Base-by-base conservation (phyloP, 2,329 filamentous ascomycete species). In the Fonsecaea nubica region DNA sequence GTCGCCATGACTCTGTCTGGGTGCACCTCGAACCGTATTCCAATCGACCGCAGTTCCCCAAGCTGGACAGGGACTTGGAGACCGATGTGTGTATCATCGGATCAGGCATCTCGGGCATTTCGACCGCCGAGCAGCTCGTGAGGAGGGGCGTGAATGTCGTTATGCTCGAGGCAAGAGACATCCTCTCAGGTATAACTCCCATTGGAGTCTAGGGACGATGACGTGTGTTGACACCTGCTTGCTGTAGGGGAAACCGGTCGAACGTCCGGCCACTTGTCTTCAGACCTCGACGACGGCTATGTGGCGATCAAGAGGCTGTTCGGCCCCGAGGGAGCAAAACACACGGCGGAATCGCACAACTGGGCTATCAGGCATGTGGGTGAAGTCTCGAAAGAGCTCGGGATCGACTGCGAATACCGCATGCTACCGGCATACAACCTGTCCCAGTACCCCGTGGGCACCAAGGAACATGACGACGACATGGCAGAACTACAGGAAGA, bases 391-490 rank as follows among this genome's bases (percentile, higher is more conserved):
- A 76, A 78, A 63, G 73, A 82, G 67, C 76, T 86, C 5, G 80
- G 79, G 3, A 84, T 87, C 36, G 83, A 86, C 0, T 87, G 85
- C 74, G 85, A 87, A 68, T 87, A 85, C 72, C 80, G 85, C 6
- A 75, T 76, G 40, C 70, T 87, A 2, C 81, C 80, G 0, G 83
- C 76, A 0, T 85, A 85, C 67, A 76, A 83, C 42, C 76, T 87
- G 4, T 85, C 83, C 1, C 81, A 86, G 71, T 84, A 83, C 65
- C 71, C 77, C 0, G 74, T 75, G 0, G 78, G 76, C 10, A 76
- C 81, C 7, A 72, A 77, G 13, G 76, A 81, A 62, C 81, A 85
- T 62, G 75, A 80, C 2, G 73, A 80, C 6, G 84, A 86, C 54
- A 71, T 85, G 35, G 72, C 82, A 57, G 74, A 78, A 50, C 67